Evolutionary conservation across 1,284 basidiomycete species (phyloP).

Genomic region (Moesziomyces sp.): DNA sequence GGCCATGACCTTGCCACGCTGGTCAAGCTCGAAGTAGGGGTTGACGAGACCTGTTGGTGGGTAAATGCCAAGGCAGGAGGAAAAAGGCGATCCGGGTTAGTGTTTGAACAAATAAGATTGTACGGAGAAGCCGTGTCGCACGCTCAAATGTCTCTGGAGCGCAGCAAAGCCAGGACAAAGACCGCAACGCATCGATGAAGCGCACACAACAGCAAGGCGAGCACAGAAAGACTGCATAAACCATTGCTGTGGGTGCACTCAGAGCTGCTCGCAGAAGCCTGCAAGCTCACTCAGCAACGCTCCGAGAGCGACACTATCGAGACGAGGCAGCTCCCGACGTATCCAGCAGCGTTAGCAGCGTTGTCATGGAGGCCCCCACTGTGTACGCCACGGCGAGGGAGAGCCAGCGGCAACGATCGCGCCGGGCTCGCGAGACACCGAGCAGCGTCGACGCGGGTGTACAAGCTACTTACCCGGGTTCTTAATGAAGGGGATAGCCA

Average conservation of each 20-base stretch:
- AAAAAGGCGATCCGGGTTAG: conserved; percentile 4
- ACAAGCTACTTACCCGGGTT: conserved; percentile 50
- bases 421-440: not conserved
- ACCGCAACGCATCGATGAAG: too few species aligned
- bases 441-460: conserved; percentile 7
- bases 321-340: not conserved
- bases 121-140: not conserved
- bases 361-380: too few species aligned
- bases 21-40: conserved; percentile 61
- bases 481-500: conserved; percentile 56
- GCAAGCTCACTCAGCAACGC: not conserved
- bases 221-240: not conserved
- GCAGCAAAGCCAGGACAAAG: too few species aligned
- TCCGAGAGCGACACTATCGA: too few species aligned
- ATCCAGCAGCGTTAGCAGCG: not conserved
- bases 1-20: conserved; percentile 63
- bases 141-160: not conserved
- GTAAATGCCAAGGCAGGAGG: not conserved
- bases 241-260: not conserved
- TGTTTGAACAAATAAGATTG: not conserved
- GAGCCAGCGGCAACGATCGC: conserved; percentile 1
- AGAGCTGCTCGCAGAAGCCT: not conserved
- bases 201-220: too few species aligned
- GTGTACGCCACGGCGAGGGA: not conserved
- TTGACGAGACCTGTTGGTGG: conserved; percentile 49